Evolutionary conservation across 208 protist species (phyloP).

Genomic region (Acanthamoeba culbertsoni): DNA sequence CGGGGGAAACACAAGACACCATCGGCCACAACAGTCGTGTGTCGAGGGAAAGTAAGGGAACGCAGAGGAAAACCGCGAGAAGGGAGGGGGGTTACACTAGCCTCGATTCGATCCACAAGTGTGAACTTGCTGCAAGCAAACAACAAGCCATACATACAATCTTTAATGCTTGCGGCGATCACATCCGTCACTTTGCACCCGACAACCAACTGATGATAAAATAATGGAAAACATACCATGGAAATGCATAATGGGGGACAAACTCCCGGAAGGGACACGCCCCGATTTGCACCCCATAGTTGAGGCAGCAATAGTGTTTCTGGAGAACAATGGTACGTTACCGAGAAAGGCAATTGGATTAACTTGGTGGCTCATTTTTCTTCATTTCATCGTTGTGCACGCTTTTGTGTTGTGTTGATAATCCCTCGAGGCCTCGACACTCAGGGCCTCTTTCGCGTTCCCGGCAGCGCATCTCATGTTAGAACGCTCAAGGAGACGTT

Average conservation of each 20-base stretch:
- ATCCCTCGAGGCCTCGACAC: neutral
- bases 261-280: neutral
- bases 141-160: too few species aligned
- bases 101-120: too few species aligned
- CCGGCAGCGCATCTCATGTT: neutral
- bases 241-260: neutral
- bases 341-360: too few species aligned
- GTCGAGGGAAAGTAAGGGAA: too few species aligned
- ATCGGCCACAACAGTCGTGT: too few species aligned
- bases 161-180: too few species aligned
- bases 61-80: too few species aligned
- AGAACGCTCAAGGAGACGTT: neutral
- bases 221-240: neutral
- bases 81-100: too few species aligned
- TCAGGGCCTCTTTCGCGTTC: neutral
- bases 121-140: too few species aligned
- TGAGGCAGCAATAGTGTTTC: neutral
- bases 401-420: neutral
- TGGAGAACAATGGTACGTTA: neutral
- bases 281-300: neutral
- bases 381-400: neutral
- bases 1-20: too few species aligned
- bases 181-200: too few species aligned
- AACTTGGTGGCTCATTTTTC: too few species aligned
- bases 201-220: neutral